A percentile compares a stretch with the other conserved stretches of the same genome.
phyloP scores from a whole-genome alignment of 495 filamentous ascomycete genomes.

The Penicillium antarcticum region DNA sequence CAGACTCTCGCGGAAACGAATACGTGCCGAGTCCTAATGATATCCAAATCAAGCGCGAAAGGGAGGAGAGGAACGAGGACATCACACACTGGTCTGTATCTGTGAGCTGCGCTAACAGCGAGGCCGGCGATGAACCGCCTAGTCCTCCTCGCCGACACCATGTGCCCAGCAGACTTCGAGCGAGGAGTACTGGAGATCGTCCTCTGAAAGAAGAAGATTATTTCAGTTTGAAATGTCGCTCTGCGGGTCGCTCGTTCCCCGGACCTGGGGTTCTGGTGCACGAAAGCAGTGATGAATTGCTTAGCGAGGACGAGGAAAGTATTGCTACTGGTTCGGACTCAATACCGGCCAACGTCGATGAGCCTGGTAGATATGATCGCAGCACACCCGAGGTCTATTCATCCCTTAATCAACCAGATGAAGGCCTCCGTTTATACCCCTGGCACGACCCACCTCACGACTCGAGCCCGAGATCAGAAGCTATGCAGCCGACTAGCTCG shows the following conservation, averaged over 20 bases:
- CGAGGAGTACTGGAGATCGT: constrained; percentile 46
- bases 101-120: constrained; percentile 41
- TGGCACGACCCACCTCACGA: constrained; percentile 42
- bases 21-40: constrained; percentile 46
- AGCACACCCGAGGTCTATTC: constrained; percentile 24
- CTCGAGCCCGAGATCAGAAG: constrained; percentile 26
- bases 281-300: constrained; percentile 41
- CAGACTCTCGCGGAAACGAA: constrained; percentile 32
- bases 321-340: constrained; percentile 26
- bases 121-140: constrained; percentile 32
- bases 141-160: constrained; percentile 16
- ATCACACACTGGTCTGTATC: constrained; percentile 43
- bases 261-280: constrained; percentile 46
- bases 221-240: constrained; percentile 28
- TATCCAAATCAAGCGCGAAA: constrained; percentile 35
- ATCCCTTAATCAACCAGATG: constrained; percentile 15
- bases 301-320: constrained; percentile 28
- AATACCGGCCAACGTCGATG: constrained; percentile 29
- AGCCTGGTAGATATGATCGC: constrained; percentile 22
- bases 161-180: constrained; percentile 32
- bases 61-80: constrained; percentile 41
- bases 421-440: constrained; percentile 31
- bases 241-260: constrained; percentile 29
- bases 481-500: constrained; percentile 42
- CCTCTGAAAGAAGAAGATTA: constrained; percentile 40